A percentile compares a stretch with the other conserved stretches of the same genome.
These are phyloP conservation scores for Globisporangium alternatum DNA, from an alignment of 352 stramenopile species.

Conservation along the genomic window DNA sequence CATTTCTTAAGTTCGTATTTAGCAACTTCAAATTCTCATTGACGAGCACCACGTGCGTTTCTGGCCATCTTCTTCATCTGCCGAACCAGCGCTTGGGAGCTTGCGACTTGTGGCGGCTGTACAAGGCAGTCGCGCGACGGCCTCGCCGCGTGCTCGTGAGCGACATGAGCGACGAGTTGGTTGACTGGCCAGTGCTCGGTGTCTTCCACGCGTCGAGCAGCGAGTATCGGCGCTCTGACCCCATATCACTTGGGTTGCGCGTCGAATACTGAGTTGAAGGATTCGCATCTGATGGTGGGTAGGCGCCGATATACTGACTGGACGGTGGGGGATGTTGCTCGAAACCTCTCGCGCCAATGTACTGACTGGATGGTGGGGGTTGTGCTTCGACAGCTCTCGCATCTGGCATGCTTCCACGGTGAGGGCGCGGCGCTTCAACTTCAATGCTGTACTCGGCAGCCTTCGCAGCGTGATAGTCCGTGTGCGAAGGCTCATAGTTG, in stretches of 20 bases:
- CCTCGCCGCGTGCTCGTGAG: constrained; percentile 71
- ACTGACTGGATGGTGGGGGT: constrained; percentile 6
- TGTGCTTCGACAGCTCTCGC: constrained; percentile 17
- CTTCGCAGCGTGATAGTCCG: constrained; percentile 72
- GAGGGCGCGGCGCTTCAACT: constrained; percentile 23
- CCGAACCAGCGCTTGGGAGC: constrained; percentile 40
- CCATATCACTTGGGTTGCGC: constrained; percentile 24
- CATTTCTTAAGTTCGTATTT: neutral
- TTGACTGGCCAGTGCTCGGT: constrained; percentile 42
- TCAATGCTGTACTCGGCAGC: constrained; percentile 69
- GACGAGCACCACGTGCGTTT: neutral
- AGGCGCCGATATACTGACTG: constrained; percentile 4
- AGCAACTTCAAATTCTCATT: constrained; percentile 1
- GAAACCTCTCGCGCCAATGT: constrained; percentile 15
- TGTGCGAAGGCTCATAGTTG: constrained; percentile 61
- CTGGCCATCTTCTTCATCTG: constrained; percentile 7
- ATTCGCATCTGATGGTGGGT: neutral
- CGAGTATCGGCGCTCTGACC: constrained; percentile 61
- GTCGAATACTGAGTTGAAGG: constrained; percentile 8
- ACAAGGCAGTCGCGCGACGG: constrained; percentile 51
- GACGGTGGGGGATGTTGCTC: constrained; percentile 10
- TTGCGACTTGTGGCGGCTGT: constrained; percentile 66
- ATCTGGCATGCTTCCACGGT: constrained; percentile 41
- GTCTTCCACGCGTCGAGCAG: constrained; percentile 72
- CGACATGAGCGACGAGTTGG: constrained; percentile 61